Evolutionary conservation across 306 rosid genomes (phyloP).

Genomic region (Leucaena leucocephala): DNA sequence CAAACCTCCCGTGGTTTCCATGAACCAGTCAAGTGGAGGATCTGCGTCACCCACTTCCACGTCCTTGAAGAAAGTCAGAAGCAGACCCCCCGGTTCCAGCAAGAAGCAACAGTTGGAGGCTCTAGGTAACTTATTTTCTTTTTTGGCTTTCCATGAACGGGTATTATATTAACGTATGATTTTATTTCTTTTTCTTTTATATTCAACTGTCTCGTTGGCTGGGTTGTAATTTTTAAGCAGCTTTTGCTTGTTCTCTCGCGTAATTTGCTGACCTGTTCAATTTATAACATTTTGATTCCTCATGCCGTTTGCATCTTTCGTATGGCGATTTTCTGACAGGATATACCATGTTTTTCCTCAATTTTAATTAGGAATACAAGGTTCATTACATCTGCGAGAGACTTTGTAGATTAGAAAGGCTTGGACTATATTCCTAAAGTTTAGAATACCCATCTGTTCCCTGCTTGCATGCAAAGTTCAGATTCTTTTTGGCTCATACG

Average conservation of each 20-base stretch:
- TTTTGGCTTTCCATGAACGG: neutral
- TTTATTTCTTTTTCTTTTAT: neutral
- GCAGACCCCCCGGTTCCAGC: conserved; percentile 74
- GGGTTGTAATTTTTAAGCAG: neutral
- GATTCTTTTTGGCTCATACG: neutral
- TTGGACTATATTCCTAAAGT: conserved; percentile 17
- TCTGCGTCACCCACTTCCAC: conserved; percentile 36
- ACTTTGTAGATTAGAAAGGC: neutral
- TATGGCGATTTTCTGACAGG: conserved; percentile 5
- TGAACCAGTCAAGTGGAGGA: conserved; percentile 42
- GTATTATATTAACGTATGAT: neutral
- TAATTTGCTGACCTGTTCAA: neutral
- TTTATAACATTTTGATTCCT: neutral
- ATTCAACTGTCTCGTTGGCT: neutral
- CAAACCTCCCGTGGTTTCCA: conserved; percentile 23
- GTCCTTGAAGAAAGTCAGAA: conserved; percentile 64
- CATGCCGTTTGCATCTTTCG: neutral
- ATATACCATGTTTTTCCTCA: conserved; percentile 10
- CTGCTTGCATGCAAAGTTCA: conserved; percentile 8
- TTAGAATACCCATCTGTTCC: conserved; percentile 47
- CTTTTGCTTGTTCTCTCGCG: neutral
- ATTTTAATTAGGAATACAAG: neutral
- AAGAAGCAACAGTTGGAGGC: conserved; percentile 53
- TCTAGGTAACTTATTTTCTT: conserved; percentile 43
- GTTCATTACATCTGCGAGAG: neutral